Base-by-base conservation (phyloP, 352 stramenopile species). In the Globisporangium lucens region DNA sequence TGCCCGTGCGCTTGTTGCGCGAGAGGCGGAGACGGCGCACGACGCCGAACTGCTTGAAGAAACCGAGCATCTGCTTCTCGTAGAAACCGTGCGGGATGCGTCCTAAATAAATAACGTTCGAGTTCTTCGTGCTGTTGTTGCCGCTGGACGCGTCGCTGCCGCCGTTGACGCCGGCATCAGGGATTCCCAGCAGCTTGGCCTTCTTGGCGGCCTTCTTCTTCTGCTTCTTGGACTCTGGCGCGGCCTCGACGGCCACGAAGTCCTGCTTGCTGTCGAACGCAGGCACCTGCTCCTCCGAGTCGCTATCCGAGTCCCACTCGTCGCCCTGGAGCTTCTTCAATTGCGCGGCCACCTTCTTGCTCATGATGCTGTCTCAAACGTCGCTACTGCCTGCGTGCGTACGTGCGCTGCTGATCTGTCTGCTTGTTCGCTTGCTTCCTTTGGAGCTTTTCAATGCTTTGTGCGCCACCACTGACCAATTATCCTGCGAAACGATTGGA, bases 21-120 rank as follows among this genome's bases (percentile, higher is more conserved):
- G 90, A 98, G 15, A 99, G 71, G n/a, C 94, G 84, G 60, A 98
- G 82, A 61, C 90, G 85, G 20, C 77, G 81, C 30, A 99, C 91
- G 33, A 87, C 76, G 66, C 97, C 97, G 70, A 99, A 99, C 80
- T 99, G 97, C 65, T 94, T 90, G 60, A 99, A 97, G 82, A 99
- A 99, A 22, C 84, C 90, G 51, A 80, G 75, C 72, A 99, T 95
- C 79, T 99, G 90, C 70, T 93, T 87, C 83, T 99, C 97, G 86
- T 98, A 98, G 68, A 99, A 99, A 38, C 95, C 93, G 74, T 96
- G 84, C 33, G 97, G 96, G 69, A 99, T 82, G 84, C 98, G 96
- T 27, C 96, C 96, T 61, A 99, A 83, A 85, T 99, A 99, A 78
- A 99, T 94, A 78, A 99, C 95, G 60, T 73, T 93, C 75, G 79